Evolutionary conservation across 331 rosid species (phyloP).

Genomic region (Malus hybrid): DNA sequence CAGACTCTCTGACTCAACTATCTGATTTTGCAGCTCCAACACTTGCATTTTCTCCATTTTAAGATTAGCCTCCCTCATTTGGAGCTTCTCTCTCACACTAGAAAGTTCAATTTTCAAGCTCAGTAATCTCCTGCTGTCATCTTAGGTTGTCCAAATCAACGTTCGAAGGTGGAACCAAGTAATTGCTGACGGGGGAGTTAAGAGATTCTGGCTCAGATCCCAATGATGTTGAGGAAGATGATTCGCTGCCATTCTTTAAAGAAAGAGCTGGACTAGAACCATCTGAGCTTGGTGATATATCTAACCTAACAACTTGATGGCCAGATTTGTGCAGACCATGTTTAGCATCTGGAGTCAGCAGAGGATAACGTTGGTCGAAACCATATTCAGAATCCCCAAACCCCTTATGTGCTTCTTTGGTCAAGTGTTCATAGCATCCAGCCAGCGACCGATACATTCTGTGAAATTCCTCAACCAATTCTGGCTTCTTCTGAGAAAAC

Average conservation of each 20-base stretch:
- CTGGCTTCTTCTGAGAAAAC: constrained; percentile 1
- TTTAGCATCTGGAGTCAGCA: constrained; percentile 44
- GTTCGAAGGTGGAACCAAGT: constrained; percentile 23
- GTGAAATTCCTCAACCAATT: constrained; percentile 24
- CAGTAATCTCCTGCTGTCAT: constrained; percentile 20
- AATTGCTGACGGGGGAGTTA: constrained; percentile 11
- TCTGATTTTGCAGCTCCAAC: constrained; percentile 37
- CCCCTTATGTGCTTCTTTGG: constrained; percentile 18
- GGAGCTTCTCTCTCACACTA: background rate
- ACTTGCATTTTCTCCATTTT: constrained; percentile 31
- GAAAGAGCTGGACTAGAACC: constrained; percentile 42
- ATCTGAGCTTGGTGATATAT: constrained; percentile 40
- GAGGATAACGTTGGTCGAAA: constrained; percentile 21
- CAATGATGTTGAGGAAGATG: constrained; percentile 40
- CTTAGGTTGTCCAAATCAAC: constrained; percentile 23
- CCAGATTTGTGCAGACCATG: constrained; percentile 21
- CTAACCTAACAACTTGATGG: constrained; percentile 30
- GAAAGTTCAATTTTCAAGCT: constrained; percentile 24
- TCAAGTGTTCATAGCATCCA: constrained; percentile 21
- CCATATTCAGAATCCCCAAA: constrained; percentile 28
- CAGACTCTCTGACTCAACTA: constrained; percentile 28
- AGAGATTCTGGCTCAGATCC: constrained; percentile 47
- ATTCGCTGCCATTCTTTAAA: constrained; percentile 36
- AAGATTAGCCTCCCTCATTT: constrained; percentile 39
- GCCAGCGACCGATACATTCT: constrained; percentile 26